Evolutionary conservation across 1,284 basidiomycete genomes (phyloP).

Genomic region (Thecaphora thlaspeos): DNA sequence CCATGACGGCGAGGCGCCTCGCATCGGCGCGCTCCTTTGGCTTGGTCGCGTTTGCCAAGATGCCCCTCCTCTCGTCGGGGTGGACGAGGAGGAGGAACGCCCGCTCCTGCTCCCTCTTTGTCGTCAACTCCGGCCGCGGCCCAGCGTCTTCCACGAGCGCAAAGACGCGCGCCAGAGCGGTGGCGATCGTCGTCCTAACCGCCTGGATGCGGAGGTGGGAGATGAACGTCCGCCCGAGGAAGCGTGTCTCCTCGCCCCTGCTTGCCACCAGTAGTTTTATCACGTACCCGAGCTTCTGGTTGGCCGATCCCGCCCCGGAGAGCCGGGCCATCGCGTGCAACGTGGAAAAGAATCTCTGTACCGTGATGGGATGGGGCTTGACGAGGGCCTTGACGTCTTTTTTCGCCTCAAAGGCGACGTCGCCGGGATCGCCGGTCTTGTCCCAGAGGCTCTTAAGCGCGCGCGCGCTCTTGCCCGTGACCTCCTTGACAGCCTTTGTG

Average conservation of each 20-base stretch:
- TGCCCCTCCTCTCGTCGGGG: slow-evolving; percentile 35
- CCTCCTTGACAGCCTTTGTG: slow-evolving; percentile 75
- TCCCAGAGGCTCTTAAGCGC: slow-evolving; percentile 66
- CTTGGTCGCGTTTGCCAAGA: slow-evolving; percentile 50
- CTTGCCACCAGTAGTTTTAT: slow-evolving; percentile 79
- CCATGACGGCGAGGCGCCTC: slow-evolving; percentile 39
- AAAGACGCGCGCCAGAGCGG: slow-evolving; percentile 77
- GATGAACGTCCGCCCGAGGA: slow-evolving; percentile 75
- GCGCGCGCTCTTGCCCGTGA: slow-evolving; percentile 72
- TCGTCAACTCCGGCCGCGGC: not conserved
- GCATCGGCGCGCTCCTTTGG: slow-evolving; percentile 56
- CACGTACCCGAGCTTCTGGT: slow-evolving; percentile 74
- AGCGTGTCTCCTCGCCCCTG: slow-evolving; percentile 81
- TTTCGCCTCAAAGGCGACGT: slow-evolving; percentile 54
- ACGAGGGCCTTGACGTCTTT: slow-evolving; percentile 51
- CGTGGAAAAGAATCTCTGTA: slow-evolving; percentile 48
- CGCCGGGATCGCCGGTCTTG: slow-evolving; percentile 52
- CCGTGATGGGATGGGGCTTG: slow-evolving; percentile 45
- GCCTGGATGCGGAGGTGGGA: slow-evolving; percentile 79
- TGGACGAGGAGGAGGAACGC: slow-evolving; percentile 15
- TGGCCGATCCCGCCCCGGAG: slow-evolving; percentile 73
- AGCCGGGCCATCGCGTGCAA: slow-evolving; percentile 61
- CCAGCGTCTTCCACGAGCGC: slow-evolving; percentile 61
- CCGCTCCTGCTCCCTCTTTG: slow-evolving; percentile 13
- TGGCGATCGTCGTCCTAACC: slow-evolving; percentile 77